These are phyloP conservation scores for Astragalus membranaceus DNA, from an alignment of 306 rosid genomes.

Conservation along the genomic window DNA sequence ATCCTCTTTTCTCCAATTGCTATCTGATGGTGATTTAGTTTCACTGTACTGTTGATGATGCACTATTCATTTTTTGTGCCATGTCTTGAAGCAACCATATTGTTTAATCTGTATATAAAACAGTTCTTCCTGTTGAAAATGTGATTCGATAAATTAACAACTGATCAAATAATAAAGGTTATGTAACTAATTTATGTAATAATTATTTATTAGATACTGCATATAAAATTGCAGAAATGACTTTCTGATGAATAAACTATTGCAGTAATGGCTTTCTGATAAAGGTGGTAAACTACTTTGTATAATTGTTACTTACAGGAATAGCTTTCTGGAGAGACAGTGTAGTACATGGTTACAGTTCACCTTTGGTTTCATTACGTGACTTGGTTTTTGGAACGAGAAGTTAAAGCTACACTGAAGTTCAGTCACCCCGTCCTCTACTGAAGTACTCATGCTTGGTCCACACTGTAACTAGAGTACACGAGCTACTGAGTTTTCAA, in stretches of 20 bases:
- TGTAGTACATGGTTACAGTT: conserved; percentile 28
- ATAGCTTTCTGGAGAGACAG: conserved; percentile 46
- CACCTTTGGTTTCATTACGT: conserved; percentile 36
- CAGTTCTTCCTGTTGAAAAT: background rate
- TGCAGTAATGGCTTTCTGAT: background rate
- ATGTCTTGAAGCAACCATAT: background rate
- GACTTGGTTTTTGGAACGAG: conserved; percentile 32
- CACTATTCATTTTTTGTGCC: background rate
- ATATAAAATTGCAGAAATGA: background rate
- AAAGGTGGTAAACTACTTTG: background rate
- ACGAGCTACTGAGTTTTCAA: background rate
- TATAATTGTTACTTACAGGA: conserved; percentile 22
- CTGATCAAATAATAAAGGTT: background rate
- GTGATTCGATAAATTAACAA: background rate
- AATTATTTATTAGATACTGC: background rate
- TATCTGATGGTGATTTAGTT: background rate
- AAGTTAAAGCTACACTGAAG: conserved; percentile 1
- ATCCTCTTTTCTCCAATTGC: background rate
- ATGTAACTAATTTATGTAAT: background rate
- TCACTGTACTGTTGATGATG: too few species aligned
- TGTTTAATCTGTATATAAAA: background rate
- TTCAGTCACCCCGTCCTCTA: background rate
- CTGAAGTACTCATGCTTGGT: background rate
- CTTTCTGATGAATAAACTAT: background rate
- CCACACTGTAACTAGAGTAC: background rate